Conservation (phyloP, 306 rosid genomes). For the Lathyrus oleraceus region DNA sequence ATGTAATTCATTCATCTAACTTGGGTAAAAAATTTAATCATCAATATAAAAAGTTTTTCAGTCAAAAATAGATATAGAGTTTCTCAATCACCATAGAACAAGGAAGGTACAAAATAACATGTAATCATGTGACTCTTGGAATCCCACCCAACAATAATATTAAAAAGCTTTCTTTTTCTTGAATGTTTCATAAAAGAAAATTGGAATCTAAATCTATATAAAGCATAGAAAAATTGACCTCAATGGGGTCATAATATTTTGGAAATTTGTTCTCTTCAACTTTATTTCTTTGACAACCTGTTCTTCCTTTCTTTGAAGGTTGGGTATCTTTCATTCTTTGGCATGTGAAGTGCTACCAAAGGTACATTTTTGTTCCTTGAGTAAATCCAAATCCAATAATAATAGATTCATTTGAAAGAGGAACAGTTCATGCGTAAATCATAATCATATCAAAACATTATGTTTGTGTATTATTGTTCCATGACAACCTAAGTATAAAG, state of each 20-base stretch:
- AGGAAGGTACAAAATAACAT: slow-evolving; percentile 37
- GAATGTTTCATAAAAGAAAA: not conserved
- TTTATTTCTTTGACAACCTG: slow-evolving; percentile 16
- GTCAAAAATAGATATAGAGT: not conserved
- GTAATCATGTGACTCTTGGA: slow-evolving; percentile 43
- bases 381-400: not conserved
- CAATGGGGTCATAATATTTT: not conserved
- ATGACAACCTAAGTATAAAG: not conserved
- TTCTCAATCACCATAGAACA: slow-evolving; percentile 17
- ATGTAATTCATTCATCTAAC: not conserved
- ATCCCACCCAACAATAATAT: not conserved
- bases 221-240: not conserved
- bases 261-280: slow-evolving; percentile 18
- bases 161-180: not conserved
- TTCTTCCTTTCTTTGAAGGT: slow-evolving; percentile 20
- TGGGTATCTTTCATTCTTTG: slow-evolving; percentile 15
- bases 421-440: slow-evolving; percentile 11
- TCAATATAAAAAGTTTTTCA: not conserved
- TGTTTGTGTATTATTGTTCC: not conserved
- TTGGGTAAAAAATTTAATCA: not conserved
- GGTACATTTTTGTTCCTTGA: not conserved
- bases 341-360: slow-evolving; percentile 11
- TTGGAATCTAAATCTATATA: not conserved
- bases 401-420: not conserved
- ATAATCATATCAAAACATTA: slow-evolving; percentile 10